Conservation (phyloP, 169 alveolate genomes). For the Plasmodium gaboni region DNA sequence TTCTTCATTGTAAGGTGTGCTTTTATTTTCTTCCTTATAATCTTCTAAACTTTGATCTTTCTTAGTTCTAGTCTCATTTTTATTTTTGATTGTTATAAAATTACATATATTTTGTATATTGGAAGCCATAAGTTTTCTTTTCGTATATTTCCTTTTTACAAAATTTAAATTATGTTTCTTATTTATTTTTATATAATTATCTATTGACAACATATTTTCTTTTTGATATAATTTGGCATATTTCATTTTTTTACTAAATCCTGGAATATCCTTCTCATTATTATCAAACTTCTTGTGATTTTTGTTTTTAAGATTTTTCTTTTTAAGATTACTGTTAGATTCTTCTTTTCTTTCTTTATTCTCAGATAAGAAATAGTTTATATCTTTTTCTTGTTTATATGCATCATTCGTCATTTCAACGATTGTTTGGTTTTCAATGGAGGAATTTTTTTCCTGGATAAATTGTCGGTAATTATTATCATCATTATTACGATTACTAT, state of each 20-base stretch:
- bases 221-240: conserved; percentile 36
- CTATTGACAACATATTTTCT: conserved; percentile 44
- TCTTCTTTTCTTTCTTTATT: conserved; percentile 9
- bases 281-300: conserved; percentile 5
- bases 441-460: no score
- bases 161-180: conserved; percentile 3
- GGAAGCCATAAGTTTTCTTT: conserved; percentile 10
- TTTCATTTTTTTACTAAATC: conserved; percentile 37
- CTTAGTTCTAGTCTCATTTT: conserved; percentile 10
- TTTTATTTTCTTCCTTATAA: neutral
- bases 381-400: neutral
- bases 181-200: conserved; percentile 42
- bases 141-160: neutral
- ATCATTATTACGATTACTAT: neutral
- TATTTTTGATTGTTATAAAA: neutral
- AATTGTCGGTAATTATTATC: neutral
- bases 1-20: neutral
- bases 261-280: conserved; percentile 1
- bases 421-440: no score
- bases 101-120: conserved; percentile 29
- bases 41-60: neutral
- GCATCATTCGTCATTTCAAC: neutral
- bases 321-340: conserved; percentile 8
- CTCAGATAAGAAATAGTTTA: neutral
- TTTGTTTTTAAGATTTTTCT: conserved; percentile 6